phyloP scores from a whole-genome alignment of 1,284 basidiomycete species.

The Rhodotorula sp. region DNA sequence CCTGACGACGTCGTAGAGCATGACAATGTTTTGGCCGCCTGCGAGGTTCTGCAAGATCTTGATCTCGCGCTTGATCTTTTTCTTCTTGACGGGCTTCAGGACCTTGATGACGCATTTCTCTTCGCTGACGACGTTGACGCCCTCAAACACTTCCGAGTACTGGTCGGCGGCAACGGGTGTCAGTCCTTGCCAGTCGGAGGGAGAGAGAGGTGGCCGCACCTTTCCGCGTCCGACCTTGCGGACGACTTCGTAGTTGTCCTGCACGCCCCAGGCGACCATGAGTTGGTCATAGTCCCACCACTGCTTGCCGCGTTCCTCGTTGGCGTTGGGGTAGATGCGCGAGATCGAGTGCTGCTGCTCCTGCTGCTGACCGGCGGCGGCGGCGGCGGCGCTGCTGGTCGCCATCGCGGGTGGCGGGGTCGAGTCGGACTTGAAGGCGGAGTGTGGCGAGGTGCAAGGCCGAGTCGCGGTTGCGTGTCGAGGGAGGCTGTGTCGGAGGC shows the following conservation, averaged over 20 bases:
- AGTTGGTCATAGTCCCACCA: slow-evolving; percentile 59
- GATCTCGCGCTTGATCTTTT: slow-evolving; percentile 99
- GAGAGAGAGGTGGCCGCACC: slow-evolving; percentile 30
- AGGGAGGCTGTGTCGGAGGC: no score
- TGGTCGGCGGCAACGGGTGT: neutral
- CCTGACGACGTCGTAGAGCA: slow-evolving; percentile 89
- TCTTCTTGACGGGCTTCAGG: slow-evolving; percentile 98
- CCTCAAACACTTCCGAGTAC: slow-evolving; percentile 83
- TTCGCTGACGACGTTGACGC: slow-evolving; percentile 85
- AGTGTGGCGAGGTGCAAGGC: no score
- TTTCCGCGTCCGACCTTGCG: slow-evolving; percentile 95
- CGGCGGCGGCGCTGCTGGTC: no score
- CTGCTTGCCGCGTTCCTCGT: slow-evolving; percentile 57
- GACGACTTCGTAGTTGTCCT: slow-evolving; percentile 98
- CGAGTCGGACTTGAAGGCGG: no score
- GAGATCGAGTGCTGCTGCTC: slow-evolving; percentile 4
- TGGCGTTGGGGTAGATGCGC: slow-evolving; percentile 55
- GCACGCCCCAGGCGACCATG: slow-evolving; percentile 48
- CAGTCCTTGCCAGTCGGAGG: neutral
- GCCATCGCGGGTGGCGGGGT: no score
- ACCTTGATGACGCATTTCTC: slow-evolving; percentile 99
- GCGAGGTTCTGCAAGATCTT: slow-evolving; percentile 93
- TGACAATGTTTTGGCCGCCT: slow-evolving; percentile 84
- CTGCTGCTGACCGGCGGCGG: no score
- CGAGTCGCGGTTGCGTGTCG: no score